Evolutionary conservation across 495 filamentous ascomycete genomes (phyloP).

Genomic region (Pyrenopolyporus hunteri): DNA sequence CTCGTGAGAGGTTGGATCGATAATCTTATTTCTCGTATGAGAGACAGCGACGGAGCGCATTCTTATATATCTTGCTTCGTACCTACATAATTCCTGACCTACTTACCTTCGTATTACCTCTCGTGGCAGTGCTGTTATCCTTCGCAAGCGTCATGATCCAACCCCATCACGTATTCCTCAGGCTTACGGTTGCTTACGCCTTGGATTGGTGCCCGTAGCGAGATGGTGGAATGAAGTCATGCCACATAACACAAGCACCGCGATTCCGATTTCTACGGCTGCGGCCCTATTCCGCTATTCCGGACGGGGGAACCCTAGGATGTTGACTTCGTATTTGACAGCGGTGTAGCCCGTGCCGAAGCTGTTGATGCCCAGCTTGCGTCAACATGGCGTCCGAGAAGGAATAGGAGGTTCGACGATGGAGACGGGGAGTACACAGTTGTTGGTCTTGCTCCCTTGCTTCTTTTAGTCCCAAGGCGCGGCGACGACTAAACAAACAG

Average conservation of each 20-base stretch:
- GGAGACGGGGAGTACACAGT: not conserved
- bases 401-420: not conserved
- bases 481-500: too few species aligned
- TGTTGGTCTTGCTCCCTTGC: not conserved
- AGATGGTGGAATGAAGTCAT: slow-evolving; percentile 33
- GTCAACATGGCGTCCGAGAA: not conserved
- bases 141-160: not conserved
- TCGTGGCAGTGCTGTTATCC: slow-evolving; percentile 17
- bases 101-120: not conserved
- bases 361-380: not conserved
- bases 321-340: not conserved
- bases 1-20: not conserved
- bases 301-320: not conserved
- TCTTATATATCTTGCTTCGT: too few species aligned
- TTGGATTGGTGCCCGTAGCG: slow-evolving; percentile 1
- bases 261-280: slow-evolving; percentile 9
- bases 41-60: not conserved
- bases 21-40: not conserved
- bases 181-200: slow-evolving; percentile 8
- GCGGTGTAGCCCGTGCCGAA: not conserved
- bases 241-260: slow-evolving; percentile 17
- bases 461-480: not conserved
- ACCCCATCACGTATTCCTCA: slow-evolving; percentile 26
- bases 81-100: too few species aligned
- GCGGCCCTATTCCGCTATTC: not conserved